Conservation (phyloP, 352 stramenopile species). For the Phytophthora hybrid region DNA sequence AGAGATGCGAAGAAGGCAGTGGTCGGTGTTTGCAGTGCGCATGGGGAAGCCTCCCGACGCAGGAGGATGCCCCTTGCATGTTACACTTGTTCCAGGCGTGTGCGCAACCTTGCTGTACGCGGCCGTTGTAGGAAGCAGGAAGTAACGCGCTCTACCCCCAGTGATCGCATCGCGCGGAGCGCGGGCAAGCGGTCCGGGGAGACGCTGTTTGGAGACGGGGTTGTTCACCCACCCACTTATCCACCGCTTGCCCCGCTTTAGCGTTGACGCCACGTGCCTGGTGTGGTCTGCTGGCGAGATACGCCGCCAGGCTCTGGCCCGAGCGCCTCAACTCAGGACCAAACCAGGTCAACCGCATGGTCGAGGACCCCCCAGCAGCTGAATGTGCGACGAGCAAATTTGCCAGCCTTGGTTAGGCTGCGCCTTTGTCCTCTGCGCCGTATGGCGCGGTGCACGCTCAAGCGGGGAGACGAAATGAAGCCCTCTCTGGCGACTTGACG, state of each 20-base stretch:
- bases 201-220: not conserved
- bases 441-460: not conserved
- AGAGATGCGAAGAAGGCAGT: not conserved
- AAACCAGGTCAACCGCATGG: constrained; percentile 4
- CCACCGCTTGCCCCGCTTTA: not conserved
- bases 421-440: not conserved
- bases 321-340: constrained; percentile 3
- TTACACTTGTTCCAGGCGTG: not conserved
- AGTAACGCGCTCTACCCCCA: not conserved
- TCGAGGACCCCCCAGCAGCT: not conserved
- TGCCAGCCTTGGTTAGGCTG: not conserved
- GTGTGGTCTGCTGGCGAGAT: not conserved
- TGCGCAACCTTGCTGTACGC: not conserved
- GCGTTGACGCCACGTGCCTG: constrained; percentile 6
- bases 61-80: not conserved
- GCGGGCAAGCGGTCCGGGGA: not conserved
- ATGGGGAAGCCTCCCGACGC: not conserved
- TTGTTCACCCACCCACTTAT: not conserved
- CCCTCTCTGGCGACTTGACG: constrained; percentile 24
- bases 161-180: not conserved
- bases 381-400: constrained; percentile 21
- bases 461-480: constrained; percentile 11
- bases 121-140: not conserved
- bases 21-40: not conserved
- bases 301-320: not conserved